Conservation (phyloP, 2,329 filamentous ascomycete genomes). For the Cladosporium sp. region DNA sequence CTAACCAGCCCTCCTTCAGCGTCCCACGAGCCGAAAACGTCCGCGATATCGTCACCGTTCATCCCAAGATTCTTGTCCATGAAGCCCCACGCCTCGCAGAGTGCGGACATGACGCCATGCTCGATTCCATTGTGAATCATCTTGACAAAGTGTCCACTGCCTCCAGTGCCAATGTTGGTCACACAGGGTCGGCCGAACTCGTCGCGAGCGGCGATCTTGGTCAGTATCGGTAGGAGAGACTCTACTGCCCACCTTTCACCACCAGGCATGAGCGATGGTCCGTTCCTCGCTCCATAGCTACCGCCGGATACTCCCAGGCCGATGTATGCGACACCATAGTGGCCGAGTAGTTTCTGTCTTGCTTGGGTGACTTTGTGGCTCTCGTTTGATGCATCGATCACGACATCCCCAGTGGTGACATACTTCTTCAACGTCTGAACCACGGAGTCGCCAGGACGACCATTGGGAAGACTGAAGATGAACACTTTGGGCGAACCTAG, state of each 20-base stretch:
- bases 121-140: constrained; percentile 67
- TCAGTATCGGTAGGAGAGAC: constrained; percentile 54
- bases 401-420: constrained; percentile 57
- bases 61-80: constrained; percentile 55
- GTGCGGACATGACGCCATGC: constrained; percentile 59
- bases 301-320: constrained; percentile 62
- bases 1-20: constrained; percentile 48
- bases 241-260: constrained; percentile 54
- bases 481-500: constrained; percentile 41
- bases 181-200: constrained; percentile 54
- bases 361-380: constrained; percentile 58
- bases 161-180: constrained; percentile 53
- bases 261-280: constrained; percentile 59
- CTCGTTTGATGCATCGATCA: constrained; percentile 62
- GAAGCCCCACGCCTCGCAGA: constrained; percentile 60
- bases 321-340: constrained; percentile 56
- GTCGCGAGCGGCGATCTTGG: constrained; percentile 57
- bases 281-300: constrained; percentile 58
- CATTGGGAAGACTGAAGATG: constrained; percentile 48
- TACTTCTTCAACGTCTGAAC: constrained; percentile 40
- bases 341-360: constrained; percentile 52
- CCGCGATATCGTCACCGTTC: constrained; percentile 53
- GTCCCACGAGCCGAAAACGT: constrained; percentile 59
- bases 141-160: constrained; percentile 63
- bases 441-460: constrained; percentile 29